Conservation (phyloP, 768 basidiomycete species). For the Termitomyces sp. region DNA sequence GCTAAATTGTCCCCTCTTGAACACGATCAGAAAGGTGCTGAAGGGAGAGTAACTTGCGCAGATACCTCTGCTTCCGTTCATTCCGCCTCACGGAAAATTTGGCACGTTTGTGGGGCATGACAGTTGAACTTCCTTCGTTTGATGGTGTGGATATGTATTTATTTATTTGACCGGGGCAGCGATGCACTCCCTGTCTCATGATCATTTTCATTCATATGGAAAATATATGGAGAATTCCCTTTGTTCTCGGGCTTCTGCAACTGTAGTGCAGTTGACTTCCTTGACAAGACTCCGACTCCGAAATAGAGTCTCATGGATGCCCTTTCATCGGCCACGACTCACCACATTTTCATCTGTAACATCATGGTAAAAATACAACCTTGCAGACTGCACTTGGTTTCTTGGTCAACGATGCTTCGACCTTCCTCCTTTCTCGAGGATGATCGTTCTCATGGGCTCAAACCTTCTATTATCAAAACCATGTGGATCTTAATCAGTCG, state of each 20-base stretch:
- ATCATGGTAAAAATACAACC: background rate
- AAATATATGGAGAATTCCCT: too few species aligned
- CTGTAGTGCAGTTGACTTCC: background rate
- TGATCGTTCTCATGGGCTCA: background rate
- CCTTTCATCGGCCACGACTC: background rate
- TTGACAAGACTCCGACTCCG: background rate
- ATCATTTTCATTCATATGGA: background rate
- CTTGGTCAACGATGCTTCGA: background rate
- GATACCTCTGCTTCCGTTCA: conserved; percentile 35
- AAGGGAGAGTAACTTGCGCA: background rate
- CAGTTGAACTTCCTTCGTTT: background rate
- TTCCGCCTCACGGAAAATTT: conserved; percentile 45
- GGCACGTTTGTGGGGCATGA: conserved; percentile 65
- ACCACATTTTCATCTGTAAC: background rate
- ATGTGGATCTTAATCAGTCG: background rate
- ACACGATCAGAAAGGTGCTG: background rate
- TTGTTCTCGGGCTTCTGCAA: background rate
- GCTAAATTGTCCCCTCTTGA: conserved; percentile 46
- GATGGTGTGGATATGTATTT: background rate
- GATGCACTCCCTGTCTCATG: too few species aligned
- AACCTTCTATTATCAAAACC: background rate
- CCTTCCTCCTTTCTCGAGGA: background rate
- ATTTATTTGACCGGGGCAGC: background rate
- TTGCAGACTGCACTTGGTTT: background rate
- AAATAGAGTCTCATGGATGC: background rate